These are phyloP conservation scores for Agaricus sinodeliciosus DNA, from an alignment of 768 basidiomycete genomes.

Conservation along the genomic window DNA sequence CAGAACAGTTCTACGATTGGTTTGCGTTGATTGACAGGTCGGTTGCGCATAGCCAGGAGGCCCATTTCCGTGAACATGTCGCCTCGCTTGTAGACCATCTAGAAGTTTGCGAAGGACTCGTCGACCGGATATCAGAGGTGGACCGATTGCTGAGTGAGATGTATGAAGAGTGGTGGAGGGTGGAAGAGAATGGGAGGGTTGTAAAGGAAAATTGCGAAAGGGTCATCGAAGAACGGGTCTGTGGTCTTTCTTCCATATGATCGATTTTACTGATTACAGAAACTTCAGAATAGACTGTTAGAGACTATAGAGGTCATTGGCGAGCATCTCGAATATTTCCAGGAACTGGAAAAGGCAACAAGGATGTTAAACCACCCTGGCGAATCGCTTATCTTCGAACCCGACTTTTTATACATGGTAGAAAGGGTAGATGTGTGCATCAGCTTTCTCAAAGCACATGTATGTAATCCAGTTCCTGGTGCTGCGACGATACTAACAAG, in stretches of 20 bases:
- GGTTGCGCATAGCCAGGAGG: conserved; percentile 90
- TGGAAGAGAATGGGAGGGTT: conserved; percentile 90
- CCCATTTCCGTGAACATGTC: conserved; percentile 84
- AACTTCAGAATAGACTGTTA: conserved; percentile 62
- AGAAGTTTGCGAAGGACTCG: conserved; percentile 66
- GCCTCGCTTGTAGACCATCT: conserved; percentile 71
- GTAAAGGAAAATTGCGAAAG: conserved; percentile 89
- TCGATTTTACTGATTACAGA: not conserved
- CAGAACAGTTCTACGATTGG: conserved; percentile 98
- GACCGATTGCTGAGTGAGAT: conserved; percentile 73
- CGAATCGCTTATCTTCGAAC: conserved; percentile 82
- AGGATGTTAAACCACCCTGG: conserved; percentile 93
- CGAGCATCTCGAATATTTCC: conserved; percentile 83
- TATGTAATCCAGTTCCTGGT: conserved; percentile 31
- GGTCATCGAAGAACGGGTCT: conserved; percentile 81
- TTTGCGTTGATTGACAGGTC: conserved; percentile 84
- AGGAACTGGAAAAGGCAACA: conserved; percentile 89
- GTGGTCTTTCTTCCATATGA: conserved; percentile 18
- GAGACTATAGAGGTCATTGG: conserved; percentile 80
- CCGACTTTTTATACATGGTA: conserved; percentile 94
- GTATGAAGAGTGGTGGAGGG: conserved; percentile 78
- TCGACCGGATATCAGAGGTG: conserved; percentile 67
- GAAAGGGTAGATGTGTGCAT: conserved; percentile 94
- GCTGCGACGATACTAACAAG: not conserved
- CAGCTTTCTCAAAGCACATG: conserved; percentile 81